Conservation (phyloP, 2,329 filamentous ascomycete species). For the Aspergillus melleus region DNA sequence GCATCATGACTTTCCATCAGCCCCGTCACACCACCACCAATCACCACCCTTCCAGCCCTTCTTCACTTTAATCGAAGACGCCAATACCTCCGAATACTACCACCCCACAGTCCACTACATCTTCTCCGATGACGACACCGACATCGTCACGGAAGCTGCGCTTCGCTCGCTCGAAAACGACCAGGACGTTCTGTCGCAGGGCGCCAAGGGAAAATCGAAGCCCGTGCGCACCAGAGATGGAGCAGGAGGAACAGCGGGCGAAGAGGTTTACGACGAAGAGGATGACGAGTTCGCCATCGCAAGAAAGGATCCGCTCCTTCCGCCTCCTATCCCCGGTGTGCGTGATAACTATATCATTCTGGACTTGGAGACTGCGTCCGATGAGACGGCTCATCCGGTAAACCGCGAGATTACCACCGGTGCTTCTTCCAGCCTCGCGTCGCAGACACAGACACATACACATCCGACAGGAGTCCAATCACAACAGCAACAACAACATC, state of each 20-base stretch:
- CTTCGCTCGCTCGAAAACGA: slow-evolving; percentile 55
- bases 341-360: slow-evolving; percentile 59
- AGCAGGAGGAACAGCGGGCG: slow-evolving; percentile 9
- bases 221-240: background rate
- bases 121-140: slow-evolving; percentile 87
- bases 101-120: slow-evolving; percentile 90
- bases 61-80: slow-evolving; percentile 81
- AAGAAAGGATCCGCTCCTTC: slow-evolving; percentile 41
- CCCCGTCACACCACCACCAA: slow-evolving; percentile 18
- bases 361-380: slow-evolving; percentile 46
- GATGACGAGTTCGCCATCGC: slow-evolving; percentile 19
- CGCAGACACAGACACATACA: slow-evolving; percentile 2
- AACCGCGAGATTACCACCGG: slow-evolving; percentile 12
- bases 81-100: slow-evolving; percentile 68
- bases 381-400: background rate
- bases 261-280: slow-evolving; percentile 19
- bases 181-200: slow-evolving; percentile 31
- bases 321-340: slow-evolving; percentile 47
- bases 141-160: slow-evolving; percentile 68
- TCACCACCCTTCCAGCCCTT: slow-evolving; percentile 69
- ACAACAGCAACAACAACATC: slow-evolving; percentile 8
- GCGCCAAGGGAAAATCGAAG: slow-evolving; percentile 17
- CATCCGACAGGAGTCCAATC: background rate
- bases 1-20: slow-evolving; percentile 16
- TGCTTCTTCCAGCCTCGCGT: slow-evolving; percentile 18